Evolutionary conservation across 1,139 yeast species (phyloP).

Genomic region (Yamadazyma conglobata): DNA sequence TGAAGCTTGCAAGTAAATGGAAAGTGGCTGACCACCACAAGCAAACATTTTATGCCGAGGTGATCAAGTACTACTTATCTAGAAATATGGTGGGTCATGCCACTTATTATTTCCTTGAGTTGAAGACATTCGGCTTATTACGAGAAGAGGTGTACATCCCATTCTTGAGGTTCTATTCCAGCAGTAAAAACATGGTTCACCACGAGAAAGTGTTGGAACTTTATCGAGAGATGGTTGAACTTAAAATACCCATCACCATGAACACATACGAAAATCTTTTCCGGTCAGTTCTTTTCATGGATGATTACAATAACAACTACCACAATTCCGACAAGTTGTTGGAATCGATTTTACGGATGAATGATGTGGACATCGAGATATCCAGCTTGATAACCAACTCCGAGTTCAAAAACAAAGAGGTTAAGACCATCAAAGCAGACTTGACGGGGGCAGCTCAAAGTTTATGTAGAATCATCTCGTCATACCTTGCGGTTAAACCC

Average conservation of each 20-base stretch:
- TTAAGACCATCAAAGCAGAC: conserved; percentile 2
- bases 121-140: conserved; percentile 16
- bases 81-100: conserved; percentile 18
- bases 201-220: conserved; percentile 29
- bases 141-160: conserved; percentile 29
- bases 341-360: conserved; percentile 30
- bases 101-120: conserved; percentile 12
- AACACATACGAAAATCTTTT: conserved; percentile 39
- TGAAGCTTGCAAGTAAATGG: conserved; percentile 1
- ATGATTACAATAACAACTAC: conserved; percentile 23
- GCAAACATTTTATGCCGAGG: conserved; percentile 22
- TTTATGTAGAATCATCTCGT: conserved; percentile 25
- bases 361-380: conserved; percentile 20
- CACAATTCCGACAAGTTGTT: conserved; percentile 28
- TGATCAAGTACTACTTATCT: conserved; percentile 21
- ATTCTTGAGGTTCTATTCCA: conserved; percentile 23
- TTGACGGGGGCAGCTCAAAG: conserved; percentile 16
- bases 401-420: conserved; percentile 1
- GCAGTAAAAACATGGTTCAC: conserved; percentile 22
- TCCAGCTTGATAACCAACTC: neutral
- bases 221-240: conserved; percentile 39
- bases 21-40: conserved; percentile 5
- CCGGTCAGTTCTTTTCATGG: conserved; percentile 39
- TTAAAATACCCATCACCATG: conserved; percentile 29
- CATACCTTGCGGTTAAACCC: conserved; percentile 20